Evolutionary conservation across 129 eudicot species (phyloP), one percentile per base, ranked within the genome.

Genomic region (Flaveria trinervia): DNA sequence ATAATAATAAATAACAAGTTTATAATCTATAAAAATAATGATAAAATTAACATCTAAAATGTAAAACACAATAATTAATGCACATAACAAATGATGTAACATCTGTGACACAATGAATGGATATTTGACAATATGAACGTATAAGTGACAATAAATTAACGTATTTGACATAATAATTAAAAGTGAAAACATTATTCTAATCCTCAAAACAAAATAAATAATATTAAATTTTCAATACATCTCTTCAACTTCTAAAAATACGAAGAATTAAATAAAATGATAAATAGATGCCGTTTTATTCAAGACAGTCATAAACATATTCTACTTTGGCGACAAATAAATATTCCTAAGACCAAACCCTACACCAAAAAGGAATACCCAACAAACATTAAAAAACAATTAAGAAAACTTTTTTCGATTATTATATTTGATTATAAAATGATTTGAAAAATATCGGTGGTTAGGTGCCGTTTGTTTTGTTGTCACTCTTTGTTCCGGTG

Each of bases 381-480:
- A 78, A 78, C 82, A 78, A 70, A 70, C 82, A 45, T 55, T 26
- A n/a, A 61, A 28, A 28, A 7, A 12, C 0, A 46, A 49, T 10
- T 4, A 50, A 8, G 7, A 1, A 20, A 52, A 56, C 8, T 4
- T 12, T 8, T 56, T 56, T 9, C 13, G 2, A 48, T 5, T 48
- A 26, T 9, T 13, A 14, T 22, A 36, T 66, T 52, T 68, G 59
- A 68, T 77, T 77, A 54, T 11, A 77, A 77, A 20, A 5, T 26
- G 68, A 68, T 68, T 77, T 22, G 55, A 54, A 61, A 36, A 69
- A 71, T 64, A 62, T 62, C 30, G 52, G 78, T 45, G 23, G 83
- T 79, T 79, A 52, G 84, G 84, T 80, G 80, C 18, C 71, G 89
- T 77, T 76, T 71, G 84, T 82, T 67, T 65, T 74, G 76, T 72